Conservation (phyloP, 306 rosid species). For the Acacia acuminata region DNA sequence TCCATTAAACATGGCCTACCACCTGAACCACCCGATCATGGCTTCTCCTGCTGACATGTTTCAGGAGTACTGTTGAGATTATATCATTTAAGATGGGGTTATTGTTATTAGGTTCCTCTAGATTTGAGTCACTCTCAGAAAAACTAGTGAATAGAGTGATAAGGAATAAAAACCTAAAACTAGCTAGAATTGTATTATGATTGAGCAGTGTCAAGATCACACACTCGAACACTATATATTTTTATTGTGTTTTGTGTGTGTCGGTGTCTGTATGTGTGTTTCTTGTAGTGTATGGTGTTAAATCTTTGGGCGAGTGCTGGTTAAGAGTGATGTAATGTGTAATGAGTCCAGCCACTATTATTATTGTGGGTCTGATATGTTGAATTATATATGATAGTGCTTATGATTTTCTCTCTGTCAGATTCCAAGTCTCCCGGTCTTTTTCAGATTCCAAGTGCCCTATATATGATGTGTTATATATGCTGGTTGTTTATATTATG, state of each 20-base stretch:
- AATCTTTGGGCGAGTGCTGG: background rate
- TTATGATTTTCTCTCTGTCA: background rate
- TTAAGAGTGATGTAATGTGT: conserved; percentile 9
- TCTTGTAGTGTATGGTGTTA: background rate
- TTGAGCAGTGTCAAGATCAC: background rate
- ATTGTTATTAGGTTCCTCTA: background rate
- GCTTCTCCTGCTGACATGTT: conserved; percentile 65
- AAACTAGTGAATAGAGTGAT: conserved; percentile 3
- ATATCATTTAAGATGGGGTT: background rate
- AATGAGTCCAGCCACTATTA: background rate
- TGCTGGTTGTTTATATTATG: background rate
- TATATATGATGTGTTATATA: too few species aligned
- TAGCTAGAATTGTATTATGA: background rate
- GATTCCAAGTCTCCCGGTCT: background rate
- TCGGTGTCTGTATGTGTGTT: background rate
- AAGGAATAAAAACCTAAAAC: conserved; percentile 31
- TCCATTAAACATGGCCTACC: conserved; percentile 43
- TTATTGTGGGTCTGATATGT: background rate
- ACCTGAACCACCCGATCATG: conserved; percentile 67
- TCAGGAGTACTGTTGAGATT: conserved; percentile 35
- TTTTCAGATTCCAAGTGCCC: too few species aligned
- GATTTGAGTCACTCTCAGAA: background rate
- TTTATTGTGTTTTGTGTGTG: background rate
- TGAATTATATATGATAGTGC: background rate
- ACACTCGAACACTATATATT: background rate